Evolutionary conservation across 2,329 filamentous ascomycete genomes (phyloP).

Genomic region (Hypoxylon sp.): DNA sequence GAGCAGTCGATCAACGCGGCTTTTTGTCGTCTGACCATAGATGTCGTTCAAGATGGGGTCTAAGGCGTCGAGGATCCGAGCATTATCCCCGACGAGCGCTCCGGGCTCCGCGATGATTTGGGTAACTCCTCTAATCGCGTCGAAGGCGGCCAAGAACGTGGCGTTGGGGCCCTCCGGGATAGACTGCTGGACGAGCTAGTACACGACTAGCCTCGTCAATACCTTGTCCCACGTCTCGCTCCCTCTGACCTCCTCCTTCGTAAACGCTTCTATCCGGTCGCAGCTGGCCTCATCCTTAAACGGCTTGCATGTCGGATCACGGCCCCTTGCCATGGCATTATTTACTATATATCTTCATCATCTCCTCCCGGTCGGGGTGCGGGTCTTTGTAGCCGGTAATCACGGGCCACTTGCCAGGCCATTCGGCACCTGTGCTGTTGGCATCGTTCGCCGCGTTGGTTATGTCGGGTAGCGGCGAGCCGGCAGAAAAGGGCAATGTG

Average conservation of each 20-base stretch:
- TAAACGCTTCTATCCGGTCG: background rate
- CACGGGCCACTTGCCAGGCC: no score
- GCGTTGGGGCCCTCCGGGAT: no score
- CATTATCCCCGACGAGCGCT: background rate
- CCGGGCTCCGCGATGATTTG: background rate
- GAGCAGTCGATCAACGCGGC: background rate
- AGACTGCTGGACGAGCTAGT: no score
- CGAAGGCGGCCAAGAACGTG: no score
- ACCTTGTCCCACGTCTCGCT: background rate
- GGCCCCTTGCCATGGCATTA: background rate
- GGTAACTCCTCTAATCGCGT: no score
- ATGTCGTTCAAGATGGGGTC: background rate
- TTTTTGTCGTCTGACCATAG: background rate
- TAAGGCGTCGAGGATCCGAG: background rate
- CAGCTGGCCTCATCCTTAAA: background rate
- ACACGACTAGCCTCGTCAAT: background rate
- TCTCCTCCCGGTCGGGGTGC: no score
- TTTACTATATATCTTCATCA: conserved; percentile 1
- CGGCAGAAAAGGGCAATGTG: no score
- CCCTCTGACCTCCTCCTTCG: background rate
- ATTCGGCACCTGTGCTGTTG: no score
- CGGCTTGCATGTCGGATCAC: background rate
- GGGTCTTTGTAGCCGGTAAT: no score
- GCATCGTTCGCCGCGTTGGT: no score
- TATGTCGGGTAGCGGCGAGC: no score